Evolutionary conservation across 2,329 filamentous ascomycete species (phyloP), one percentile per base, ranked within the genome.

Genomic region (Zasmidium cellare): DNA sequence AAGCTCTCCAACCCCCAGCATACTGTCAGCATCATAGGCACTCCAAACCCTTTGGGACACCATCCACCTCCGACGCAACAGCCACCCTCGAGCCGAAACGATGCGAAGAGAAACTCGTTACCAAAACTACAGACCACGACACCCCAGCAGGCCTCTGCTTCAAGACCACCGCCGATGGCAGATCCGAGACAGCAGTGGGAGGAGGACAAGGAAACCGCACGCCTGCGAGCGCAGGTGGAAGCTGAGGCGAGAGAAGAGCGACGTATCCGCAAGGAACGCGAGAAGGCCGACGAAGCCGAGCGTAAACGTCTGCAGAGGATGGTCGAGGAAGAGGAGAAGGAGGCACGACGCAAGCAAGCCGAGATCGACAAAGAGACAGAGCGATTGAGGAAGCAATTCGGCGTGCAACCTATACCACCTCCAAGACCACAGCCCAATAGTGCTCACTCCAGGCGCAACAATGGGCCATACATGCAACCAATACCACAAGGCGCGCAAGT

Each of bases 291-390:
- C 66, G 86, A 89, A 65, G 80, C 78, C 0, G 69, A 69, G 59
- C 63, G 84, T 59, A 77, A 78, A 58, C 80, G 84, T 44, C 84
- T 89, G 54, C 83, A 86, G 67, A 82, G 81, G 67, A 62, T 68
- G 57, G 62, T 69, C 24, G 69, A 81, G 77, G 55, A 73, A 46
- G 88, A 92, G 69, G 85, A 88, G 23, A 82, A 80, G 56, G 84
- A 87, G 63, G 81, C 78, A 0, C 48, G 61, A 16, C 57, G 75
- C 24, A 79, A 76, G 58, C 78, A 85, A 61, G 79, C 77, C 1
- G 82, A 83, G 54, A 67, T 82, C 14, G 78, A 96, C 35, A 84
- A 85, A 46, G 92, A 97, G 74, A 96, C 91, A 0, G 87, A 87
- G 65, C 82, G 91, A 0, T 76, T 97, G 7, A 79, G 84, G 20